These are phyloP conservation scores for Inonotus obliquus DNA, from an alignment of 1,284 basidiomycete species.

Conservation along the genomic window DNA sequence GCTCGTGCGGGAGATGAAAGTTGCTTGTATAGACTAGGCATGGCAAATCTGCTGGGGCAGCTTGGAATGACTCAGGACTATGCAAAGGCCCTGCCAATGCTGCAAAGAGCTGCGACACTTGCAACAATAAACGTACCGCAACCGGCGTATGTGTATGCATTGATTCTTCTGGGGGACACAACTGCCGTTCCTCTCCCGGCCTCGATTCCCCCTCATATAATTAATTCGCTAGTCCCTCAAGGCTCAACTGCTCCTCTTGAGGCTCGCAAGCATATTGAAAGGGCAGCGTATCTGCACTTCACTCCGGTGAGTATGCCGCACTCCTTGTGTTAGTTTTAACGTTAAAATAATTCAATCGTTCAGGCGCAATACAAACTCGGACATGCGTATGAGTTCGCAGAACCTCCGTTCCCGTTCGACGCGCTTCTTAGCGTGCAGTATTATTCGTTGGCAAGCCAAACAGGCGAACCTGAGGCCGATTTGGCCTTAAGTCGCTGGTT, in stretches of 20 bases:
- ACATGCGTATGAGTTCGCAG: conserved; percentile 81
- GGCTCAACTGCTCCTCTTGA: conserved; percentile 38
- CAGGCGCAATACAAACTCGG: conserved; percentile 72
- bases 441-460: conserved; percentile 82
- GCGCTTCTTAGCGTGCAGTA: conserved; percentile 89
- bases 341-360: neutral
- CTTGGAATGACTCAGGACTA: conserved; percentile 59
- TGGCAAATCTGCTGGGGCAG: conserved; percentile 88
- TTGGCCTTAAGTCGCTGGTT: conserved; percentile 98
- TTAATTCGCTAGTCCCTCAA: conserved; percentile 48
- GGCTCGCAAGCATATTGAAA: conserved; percentile 63
- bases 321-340: neutral
- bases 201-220: conserved; percentile 47
- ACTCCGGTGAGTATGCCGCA: conserved; percentile 58
- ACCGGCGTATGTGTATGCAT: conserved; percentile 81
- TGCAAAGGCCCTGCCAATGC: conserved; percentile 60
- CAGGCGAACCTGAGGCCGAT: conserved; percentile 88
- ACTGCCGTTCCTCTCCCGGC: conserved; percentile 32
- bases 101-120: conserved; percentile 73
- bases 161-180: conserved; percentile 73
- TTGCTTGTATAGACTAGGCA: conserved; percentile 82
- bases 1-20: conserved; percentile 66
- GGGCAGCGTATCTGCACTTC: conserved; percentile 83
- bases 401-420: conserved; percentile 79
- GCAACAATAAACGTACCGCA: conserved; percentile 78